Base-by-base conservation (phyloP, 2,329 filamentous ascomycete genomes). In the Beauveria rudraprayagi region DNA sequence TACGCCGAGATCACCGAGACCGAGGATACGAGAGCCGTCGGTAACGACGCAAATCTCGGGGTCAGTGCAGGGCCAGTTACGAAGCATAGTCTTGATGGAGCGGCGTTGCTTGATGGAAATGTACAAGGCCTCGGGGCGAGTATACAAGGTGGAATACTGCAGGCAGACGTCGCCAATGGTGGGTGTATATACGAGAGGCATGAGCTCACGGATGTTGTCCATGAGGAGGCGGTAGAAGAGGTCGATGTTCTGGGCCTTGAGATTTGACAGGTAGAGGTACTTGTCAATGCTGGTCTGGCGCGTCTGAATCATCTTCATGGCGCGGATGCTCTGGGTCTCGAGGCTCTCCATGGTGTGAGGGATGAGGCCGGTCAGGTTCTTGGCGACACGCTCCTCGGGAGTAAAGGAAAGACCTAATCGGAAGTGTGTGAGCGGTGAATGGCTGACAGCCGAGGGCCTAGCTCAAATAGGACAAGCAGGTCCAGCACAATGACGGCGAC, bases 11-110 rank as follows among this genome's bases (percentile, higher is more conserved):
- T 99, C 94, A 68, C 94, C 94, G 43, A 99, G 85, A 70, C 94
- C 93, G 62, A 92, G 86, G 74, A 87, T 97, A 66, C 94, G 89
- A 54, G 92, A 97, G 64, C 94, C 94, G 73, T 99, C 94, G 17
- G 94, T 97, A 68, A 99, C 88, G 72, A 96, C 92, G 71, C 92
- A 96, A 72, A 99, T 99, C 75, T 97, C 91, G 37, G 96, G 93
- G 66, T 91, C 85, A 66, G 83, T 77, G 74, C 94, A 88, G 30
- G 91, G 92, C 94, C 94, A 99, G 76, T 97, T 97, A 71, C 86
- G 81, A 66, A 97, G 86, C 73, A 97, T 92, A 51, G 89, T 88
- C 69, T 86, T 85, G 65, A 97, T 90, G 64, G 93, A 91, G 71
- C 92, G 94, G 66, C 90, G 87, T 80, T 99, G 93, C 76, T 91